These are phyloP conservation scores for Phytophthora sp. DNA, from an alignment of 352 stramenopile genomes.

Conservation along the genomic window DNA sequence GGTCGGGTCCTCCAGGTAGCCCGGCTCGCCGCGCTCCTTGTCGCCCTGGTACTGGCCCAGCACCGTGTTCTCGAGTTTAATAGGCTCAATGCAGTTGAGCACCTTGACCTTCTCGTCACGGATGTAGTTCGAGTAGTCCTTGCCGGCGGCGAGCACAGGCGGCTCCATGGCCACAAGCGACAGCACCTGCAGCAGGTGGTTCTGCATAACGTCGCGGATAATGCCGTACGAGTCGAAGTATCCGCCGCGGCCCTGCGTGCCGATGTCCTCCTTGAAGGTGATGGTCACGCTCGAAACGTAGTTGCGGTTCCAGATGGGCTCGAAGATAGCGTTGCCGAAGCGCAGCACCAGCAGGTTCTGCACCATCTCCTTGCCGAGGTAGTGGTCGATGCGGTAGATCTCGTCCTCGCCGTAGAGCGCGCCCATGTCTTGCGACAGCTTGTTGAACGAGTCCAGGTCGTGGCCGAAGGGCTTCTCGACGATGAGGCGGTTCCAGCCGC, in stretches of 20 bases:
- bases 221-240: constrained; percentile 99
- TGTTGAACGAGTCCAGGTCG: constrained; percentile 93
- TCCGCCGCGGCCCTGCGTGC: constrained; percentile 94
- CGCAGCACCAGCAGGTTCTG: constrained; percentile 97
- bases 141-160: constrained; percentile 82
- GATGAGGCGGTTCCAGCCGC: constrained; percentile 96
- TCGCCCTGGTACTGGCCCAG: constrained; percentile 96
- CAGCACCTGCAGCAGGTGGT: constrained; percentile 99
- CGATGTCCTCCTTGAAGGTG: constrained; percentile 98
- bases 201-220: constrained; percentile 99
- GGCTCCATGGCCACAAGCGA: constrained; percentile 97
- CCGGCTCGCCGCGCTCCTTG: constrained; percentile 79
- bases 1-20: constrained; percentile 96
- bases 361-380: constrained; percentile 98
- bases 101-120: constrained; percentile 99
- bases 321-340: constrained; percentile 98
- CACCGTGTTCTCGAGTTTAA: constrained; percentile 95
- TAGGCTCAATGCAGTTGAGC: constrained; percentile 94
- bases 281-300: constrained; percentile 97
- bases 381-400: constrained; percentile 98
- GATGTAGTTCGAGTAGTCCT: constrained; percentile 93
- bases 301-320: constrained; percentile 97
- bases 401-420: constrained; percentile 86
- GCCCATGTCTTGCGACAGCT: constrained; percentile 90
- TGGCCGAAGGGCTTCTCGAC: constrained; percentile 99